Conservation (phyloP, 768 basidiomycete species). For the Termitomyces titanicus region DNA sequence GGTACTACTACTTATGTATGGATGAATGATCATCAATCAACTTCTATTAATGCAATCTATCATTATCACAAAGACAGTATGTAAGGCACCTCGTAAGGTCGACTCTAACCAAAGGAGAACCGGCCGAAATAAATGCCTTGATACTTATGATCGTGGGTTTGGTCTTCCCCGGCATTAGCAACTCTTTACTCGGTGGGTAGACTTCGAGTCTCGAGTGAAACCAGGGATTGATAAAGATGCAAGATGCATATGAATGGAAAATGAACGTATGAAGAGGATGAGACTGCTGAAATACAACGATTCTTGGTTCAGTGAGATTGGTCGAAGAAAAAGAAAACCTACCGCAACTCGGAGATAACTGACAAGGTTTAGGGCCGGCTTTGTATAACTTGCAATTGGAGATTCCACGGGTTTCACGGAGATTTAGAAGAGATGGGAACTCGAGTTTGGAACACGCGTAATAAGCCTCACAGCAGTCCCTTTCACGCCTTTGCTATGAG, state of each 20-base stretch:
- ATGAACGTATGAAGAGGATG: background rate
- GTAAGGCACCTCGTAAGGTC: constrained; percentile 68
- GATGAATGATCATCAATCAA: too few species aligned
- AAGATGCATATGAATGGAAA: too few species aligned
- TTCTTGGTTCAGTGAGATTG: background rate
- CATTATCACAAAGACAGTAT: constrained; percentile 18
- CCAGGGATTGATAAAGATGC: constrained; percentile 16
- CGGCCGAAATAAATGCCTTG: constrained; percentile 59
- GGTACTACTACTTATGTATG: too few species aligned
- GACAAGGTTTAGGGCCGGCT: constrained; percentile 1
- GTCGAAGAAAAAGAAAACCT: background rate
- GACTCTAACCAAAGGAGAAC: constrained; percentile 30
- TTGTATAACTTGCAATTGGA: background rate
- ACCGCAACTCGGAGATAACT: too few species aligned
- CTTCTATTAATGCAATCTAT: too few species aligned
- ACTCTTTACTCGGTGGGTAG: constrained; percentile 41
- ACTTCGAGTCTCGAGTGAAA: constrained; percentile 44
- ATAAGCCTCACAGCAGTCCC: background rate
- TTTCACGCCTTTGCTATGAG: background rate
- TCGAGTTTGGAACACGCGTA: background rate
- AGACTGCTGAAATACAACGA: too few species aligned
- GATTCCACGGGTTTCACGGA: background rate
- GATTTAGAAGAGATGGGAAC: background rate
- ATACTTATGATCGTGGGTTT: constrained; percentile 10
- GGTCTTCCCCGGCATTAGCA: constrained; percentile 51